Base-by-base conservation (phyloP, 1,284 basidiomycete species). In the Cerioporus squamosus region DNA sequence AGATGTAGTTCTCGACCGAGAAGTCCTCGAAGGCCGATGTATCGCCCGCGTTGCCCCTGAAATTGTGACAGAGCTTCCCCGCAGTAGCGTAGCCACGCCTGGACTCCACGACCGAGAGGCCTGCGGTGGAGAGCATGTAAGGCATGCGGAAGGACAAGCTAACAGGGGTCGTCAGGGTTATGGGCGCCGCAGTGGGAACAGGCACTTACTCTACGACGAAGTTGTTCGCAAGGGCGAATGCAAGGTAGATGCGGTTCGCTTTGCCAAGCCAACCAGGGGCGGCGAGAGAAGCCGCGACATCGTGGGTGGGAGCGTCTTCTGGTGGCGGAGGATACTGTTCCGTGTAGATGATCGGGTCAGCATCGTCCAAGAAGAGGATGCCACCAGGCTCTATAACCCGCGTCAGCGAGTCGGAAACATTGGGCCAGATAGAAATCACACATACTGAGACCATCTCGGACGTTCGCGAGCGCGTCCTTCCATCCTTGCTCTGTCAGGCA, bases 401-500 rank as follows among this genome's bases (percentile, higher is more conserved):
- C 5, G 18, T 9, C 6, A 26, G 17, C 8, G 9, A 44, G n/a
- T 33, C 5, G 18, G 24, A 7, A 8, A 31, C 6, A 33, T 2
- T 17, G 29, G 17, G 15, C 4, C 14, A 17, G 5, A 6, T 12
- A 10, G 20, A 15, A 4, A 31, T 5, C 6, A 20, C 8, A 55
- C 58, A 14, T 46, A 63, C 61, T 59, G 18, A 63, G 42, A 4
- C 50, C 44, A 15, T 63, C 48, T 14, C 44, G 23, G 33, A 36
- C 52, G 36, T 57, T 60, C 9, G 43, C 7, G 22, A 63, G 33
- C 15, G 55, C 58, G 17, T n/a, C 44, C 46, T 31, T 43, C 58
- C 58, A 60, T 10, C 59, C 58, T 4, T 51, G 43, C 43, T 54
- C 26, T 2, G 51, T 60, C 45, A 60, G 23, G 4, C 57, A 55